A percentile compares a stretch with the other conserved stretches of the same genome.
phyloP scores from a whole-genome alignment of 2,329 filamentous ascomycete genomes.

The Fusarium praegraminearum region DNA sequence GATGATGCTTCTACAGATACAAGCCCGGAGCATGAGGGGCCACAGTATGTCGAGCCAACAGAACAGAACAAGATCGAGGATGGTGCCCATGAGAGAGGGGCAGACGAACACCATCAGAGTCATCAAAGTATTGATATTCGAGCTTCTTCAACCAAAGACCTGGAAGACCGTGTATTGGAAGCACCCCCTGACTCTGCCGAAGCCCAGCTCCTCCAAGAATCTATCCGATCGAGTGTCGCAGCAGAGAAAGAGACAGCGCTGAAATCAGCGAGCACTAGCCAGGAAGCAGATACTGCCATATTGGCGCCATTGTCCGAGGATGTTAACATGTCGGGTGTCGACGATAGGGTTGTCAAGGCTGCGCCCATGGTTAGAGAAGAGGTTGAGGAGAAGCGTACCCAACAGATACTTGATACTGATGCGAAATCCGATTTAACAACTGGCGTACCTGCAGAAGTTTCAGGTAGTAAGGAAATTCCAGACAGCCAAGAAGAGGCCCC shows the following conservation, averaged over 20 bases:
- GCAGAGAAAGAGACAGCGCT: slow-evolving; percentile 18
- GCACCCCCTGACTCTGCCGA: slow-evolving; percentile 53
- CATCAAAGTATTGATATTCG: slow-evolving; percentile 10
- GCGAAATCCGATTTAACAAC: background rate
- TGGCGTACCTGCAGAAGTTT: slow-evolving; percentile 6
- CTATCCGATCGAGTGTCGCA: slow-evolving; percentile 50
- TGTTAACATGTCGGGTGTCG: slow-evolving; percentile 11
- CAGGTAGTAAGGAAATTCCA: slow-evolving; percentile 48
- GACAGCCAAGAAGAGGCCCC: slow-evolving; percentile 52
- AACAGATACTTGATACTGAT: background rate
- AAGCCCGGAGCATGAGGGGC: slow-evolving; percentile 76
- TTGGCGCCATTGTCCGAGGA: slow-evolving; percentile 15
- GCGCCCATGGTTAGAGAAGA: background rate
- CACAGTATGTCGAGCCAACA: slow-evolving; percentile 64
- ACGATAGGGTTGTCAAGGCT: background rate
- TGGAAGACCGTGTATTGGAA: slow-evolving; percentile 42
- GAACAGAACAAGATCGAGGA: slow-evolving; percentile 61
- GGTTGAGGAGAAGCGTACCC: slow-evolving; percentile 4
- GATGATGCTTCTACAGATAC: slow-evolving; percentile 78
- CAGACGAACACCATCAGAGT: slow-evolving; percentile 30
- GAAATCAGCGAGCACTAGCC: slow-evolving; percentile 4
- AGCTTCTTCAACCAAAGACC: slow-evolving; percentile 31
- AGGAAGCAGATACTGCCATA: slow-evolving; percentile 10
- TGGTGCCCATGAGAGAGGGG: slow-evolving; percentile 48
- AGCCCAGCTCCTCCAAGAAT: slow-evolving; percentile 60